Evolutionary conservation across 805 yeast species (phyloP).

Genomic region (Pichia exigua): DNA sequence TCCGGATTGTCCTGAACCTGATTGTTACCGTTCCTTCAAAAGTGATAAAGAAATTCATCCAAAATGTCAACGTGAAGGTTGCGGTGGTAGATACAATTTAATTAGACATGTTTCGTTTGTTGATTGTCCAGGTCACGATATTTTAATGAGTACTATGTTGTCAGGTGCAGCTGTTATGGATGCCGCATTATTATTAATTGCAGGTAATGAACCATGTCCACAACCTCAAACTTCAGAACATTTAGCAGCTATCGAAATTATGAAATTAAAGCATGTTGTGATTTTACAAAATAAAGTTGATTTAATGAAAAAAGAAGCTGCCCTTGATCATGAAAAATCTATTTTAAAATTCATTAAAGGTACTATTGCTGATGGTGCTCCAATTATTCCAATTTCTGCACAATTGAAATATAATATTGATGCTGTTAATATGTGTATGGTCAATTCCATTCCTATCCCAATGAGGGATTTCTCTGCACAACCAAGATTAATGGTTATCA

Average conservation of each 20-base stretch:
- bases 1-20: slow-evolving; percentile 84
- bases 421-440: slow-evolving; percentile 95
- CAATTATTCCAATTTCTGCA: slow-evolving; percentile 97
- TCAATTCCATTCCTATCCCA: slow-evolving; percentile 92
- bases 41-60: slow-evolving; percentile 94
- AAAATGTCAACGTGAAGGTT: slow-evolving; percentile 80
- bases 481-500: slow-evolving; percentile 92
- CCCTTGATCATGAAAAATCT: slow-evolving; percentile 90
- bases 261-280: slow-evolving; percentile 95
- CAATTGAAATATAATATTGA: slow-evolving; percentile 97
- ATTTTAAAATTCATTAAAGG: slow-evolving; percentile 91
- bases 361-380: slow-evolving; percentile 98
- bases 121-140: slow-evolving; percentile 99
- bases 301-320: slow-evolving; percentile 95
- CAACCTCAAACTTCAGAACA: slow-evolving; percentile 99
- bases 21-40: slow-evolving; percentile 88
- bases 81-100: slow-evolving; percentile 80
- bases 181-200: slow-evolving; percentile 91
- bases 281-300: slow-evolving; percentile 97
- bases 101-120: slow-evolving; percentile 97
- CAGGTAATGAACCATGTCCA: slow-evolving; percentile 99
- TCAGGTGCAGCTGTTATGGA: slow-evolving; percentile 99
- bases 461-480: slow-evolving; percentile 88
- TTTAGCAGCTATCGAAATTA: slow-evolving; percentile 98
- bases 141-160: slow-evolving; percentile 99